Evolutionary conservation across 139 green algal genomes (phyloP), one percentile per base, ranked within the genome.

Genomic region (Chlamydomonas sp.): DNA sequence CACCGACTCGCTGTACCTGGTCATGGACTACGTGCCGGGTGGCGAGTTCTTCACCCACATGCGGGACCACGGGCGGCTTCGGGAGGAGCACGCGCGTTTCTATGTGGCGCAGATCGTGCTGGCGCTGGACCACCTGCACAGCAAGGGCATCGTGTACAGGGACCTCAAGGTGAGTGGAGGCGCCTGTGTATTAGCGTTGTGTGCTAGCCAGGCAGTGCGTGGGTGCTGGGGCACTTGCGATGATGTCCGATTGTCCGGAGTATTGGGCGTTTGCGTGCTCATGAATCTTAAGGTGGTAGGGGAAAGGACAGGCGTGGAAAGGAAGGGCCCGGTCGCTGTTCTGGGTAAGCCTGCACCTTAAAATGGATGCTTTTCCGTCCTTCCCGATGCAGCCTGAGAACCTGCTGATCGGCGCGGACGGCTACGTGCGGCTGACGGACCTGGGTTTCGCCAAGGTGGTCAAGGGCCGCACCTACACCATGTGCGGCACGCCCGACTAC

Each of bases 401-500:
- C 85, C 61, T 97, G 77, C 86, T 98, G 20, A 89, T 98, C 63
- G 94, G 93, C 15, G 59, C 59, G 5, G 86, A 94, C 4, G 96
- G 96, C 20, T 90, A 96, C 88, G 60, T 97, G 16, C 94, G 94
- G 73, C 90, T 98, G 1, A 95, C 95, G 12, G 96, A 98, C 87
- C 96, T 98, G 89, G 96, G 96, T 0, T 98, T 98, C 89, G 94
- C 95, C 5, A 97, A 97, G 84, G 67, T 90, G 62, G 73, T 96
- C 31, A 73, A 77, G 59, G 73, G 79, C 4, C 69, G 63, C 85
- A 96, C 95, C 1, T 98, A 95, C 92, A 99, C 96, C 10, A 92
- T 98, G 87, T 85, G 94, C 79, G 95, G 96, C 6, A 97, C 95
- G 15, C 94, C 94, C 31, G 95, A 98, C 85, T 98, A 97, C 90